Evolutionary conservation across 306 rosid species (phyloP).

Genomic region (Begonia peltatifolia): DNA sequence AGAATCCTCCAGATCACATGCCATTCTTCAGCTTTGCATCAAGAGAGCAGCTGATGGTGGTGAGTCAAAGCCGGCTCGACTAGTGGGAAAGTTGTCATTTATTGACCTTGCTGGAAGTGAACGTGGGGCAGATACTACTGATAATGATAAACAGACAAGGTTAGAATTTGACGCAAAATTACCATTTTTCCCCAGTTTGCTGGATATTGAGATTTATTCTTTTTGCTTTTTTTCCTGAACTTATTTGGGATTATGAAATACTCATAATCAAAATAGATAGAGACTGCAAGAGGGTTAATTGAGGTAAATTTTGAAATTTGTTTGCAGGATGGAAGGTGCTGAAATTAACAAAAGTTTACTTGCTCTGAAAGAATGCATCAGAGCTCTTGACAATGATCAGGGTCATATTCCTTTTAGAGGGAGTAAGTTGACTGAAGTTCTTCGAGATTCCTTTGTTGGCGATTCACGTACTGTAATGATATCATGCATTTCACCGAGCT

Average conservation of each 20-base stretch:
- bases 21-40: slow-evolving; percentile 94
- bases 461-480: slow-evolving; percentile 96
- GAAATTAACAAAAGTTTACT: slow-evolving; percentile 98
- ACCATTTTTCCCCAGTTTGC: too few relatives aligned
- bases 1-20: slow-evolving; percentile 98
- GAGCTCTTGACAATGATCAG: slow-evolving; percentile 99
- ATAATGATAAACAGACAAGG: slow-evolving; percentile 97
- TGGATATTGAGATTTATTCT: too few relatives aligned
- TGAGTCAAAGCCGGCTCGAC: slow-evolving; percentile 84
- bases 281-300: neutral
- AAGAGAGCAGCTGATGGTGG: slow-evolving; percentile 71
- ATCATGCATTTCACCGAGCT: slow-evolving; percentile 97
- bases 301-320: slow-evolving; percentile 4
- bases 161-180: slow-evolving; percentile 7
- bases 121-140: slow-evolving; percentile 99
- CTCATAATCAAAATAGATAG: too few relatives aligned
- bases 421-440: slow-evolving; percentile 92
- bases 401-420: slow-evolving; percentile 99
- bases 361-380: slow-evolving; percentile 89
- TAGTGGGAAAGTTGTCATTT: slow-evolving; percentile 91
- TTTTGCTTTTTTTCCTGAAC: too few relatives aligned
- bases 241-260: too few relatives aligned
- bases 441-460: slow-evolving; percentile 96
- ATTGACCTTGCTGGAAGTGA: slow-evolving; percentile 99
- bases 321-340: slow-evolving; percentile 99